phyloP scores from a whole-genome alignment of 345 rosid genomes.

The Lepidium aucheri region DNA sequence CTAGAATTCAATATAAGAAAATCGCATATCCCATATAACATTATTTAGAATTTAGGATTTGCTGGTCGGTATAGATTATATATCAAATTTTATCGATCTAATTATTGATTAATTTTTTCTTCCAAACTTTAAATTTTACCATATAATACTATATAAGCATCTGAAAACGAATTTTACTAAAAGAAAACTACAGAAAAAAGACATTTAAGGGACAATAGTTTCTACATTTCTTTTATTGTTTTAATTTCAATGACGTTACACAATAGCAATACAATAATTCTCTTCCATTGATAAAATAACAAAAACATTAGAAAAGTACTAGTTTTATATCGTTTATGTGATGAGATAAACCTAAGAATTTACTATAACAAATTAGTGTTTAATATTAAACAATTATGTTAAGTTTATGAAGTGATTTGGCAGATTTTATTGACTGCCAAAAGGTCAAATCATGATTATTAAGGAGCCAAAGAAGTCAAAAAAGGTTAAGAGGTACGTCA shows the following conservation, averaged over 20 bases:
- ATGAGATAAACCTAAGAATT: neutral
- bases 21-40: no score
- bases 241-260: neutral
- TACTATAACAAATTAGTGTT: neutral
- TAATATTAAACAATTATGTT: neutral
- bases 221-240: neutral
- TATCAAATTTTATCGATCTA: no score
- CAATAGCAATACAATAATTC: neutral
- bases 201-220: no score
- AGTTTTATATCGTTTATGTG: neutral
- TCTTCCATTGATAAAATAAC: neutral
- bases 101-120: no score
- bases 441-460: slow-evolving; percentile 32
- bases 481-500: slow-evolving; percentile 27
- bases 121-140: no score
- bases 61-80: no score
- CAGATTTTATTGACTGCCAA: slow-evolving; percentile 34
- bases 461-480: slow-evolving; percentile 28
- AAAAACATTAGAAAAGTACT: neutral
- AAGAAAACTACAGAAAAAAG: no score
- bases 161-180: no score
- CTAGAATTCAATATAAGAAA: no score
- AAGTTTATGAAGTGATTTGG: slow-evolving; percentile 12
- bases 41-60: no score
- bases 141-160: no score